A percentile compares a stretch with the other conserved stretches of the same genome.
Conservation (phyloP, 2,329 filamentous ascomycete species). For the Periconia sp. region DNA sequence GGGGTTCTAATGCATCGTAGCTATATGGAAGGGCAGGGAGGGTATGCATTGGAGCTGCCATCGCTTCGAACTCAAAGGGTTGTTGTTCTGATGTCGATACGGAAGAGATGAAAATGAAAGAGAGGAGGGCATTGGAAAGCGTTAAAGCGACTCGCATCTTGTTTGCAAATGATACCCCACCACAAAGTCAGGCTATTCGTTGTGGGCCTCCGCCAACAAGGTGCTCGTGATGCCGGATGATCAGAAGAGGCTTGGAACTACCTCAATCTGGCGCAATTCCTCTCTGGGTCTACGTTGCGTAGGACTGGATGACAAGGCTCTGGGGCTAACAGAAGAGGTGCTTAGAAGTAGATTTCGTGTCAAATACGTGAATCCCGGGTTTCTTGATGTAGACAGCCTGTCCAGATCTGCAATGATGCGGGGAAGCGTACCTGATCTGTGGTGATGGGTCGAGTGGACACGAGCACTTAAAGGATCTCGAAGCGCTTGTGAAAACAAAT, state of each 20-base stretch:
- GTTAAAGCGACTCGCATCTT: constrained; percentile 31
- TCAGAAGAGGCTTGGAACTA: constrained; percentile 17
- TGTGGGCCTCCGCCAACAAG: constrained; percentile 43
- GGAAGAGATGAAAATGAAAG: constrained; percentile 15
- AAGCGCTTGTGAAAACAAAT: too few species aligned
- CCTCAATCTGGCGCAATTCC: constrained; percentile 37
- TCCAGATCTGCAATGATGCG: too few species aligned
- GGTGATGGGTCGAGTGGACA: too few species aligned
- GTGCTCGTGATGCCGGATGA: constrained; percentile 24
- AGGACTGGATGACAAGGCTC: too few species aligned
- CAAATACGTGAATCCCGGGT: too few species aligned
- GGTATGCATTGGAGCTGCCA: constrained; percentile 57
- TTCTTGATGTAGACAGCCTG: too few species aligned
- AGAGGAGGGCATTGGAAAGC: constrained; percentile 19
- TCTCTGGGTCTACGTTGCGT: too few species aligned
- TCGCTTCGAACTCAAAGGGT: constrained; percentile 42
- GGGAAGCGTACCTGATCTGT: too few species aligned
- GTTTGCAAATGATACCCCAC: constrained; percentile 10
- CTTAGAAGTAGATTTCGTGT: too few species aligned
- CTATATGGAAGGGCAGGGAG: constrained; percentile 72
- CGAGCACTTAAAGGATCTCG: too few species aligned
- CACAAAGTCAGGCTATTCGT: too few species aligned
- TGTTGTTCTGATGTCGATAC: constrained; percentile 38
- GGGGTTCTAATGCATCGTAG: constrained; percentile 74
- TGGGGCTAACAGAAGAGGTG: too few species aligned